Evolutionary conservation across 768 basidiomycete species (phyloP).

Genomic region (Amanita pseudoporphyria): DNA sequence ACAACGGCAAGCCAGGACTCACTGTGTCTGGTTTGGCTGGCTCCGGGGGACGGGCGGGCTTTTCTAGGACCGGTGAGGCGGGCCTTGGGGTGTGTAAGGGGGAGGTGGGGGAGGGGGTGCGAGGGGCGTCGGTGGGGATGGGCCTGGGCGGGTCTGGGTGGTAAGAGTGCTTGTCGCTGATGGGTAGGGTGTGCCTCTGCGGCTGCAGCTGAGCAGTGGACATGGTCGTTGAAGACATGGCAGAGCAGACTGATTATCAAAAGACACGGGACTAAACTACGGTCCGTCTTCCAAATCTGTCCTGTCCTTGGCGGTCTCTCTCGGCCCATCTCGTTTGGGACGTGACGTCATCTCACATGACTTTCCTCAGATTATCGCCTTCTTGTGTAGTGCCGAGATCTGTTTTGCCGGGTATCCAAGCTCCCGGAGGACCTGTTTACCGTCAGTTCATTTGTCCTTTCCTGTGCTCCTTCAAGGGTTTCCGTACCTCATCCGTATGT

Average conservation of each 20-base stretch:
- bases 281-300: slow-evolving; percentile 14
- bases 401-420: slow-evolving; percentile 25
- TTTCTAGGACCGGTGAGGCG: background rate
- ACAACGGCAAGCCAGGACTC: background rate
- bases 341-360: slow-evolving; percentile 12
- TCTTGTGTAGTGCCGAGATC: slow-evolving; percentile 33
- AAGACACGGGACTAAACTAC: slow-evolving; percentile 11
- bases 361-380: slow-evolving; percentile 23
- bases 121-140: slow-evolving; percentile 4
- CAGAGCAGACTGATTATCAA: slow-evolving; percentile 16
- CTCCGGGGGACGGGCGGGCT: background rate
- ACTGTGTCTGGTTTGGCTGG: background rate
- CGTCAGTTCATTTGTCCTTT: background rate
- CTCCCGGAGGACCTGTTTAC: slow-evolving; percentile 30
- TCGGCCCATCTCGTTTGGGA: slow-evolving; percentile 6
- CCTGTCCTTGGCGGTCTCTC: slow-evolving; percentile 3
- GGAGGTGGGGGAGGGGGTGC: slow-evolving; percentile 5
- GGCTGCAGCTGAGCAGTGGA: slow-evolving; percentile 6
- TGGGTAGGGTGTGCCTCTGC: background rate
- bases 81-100: background rate
- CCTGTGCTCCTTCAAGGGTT: background rate
- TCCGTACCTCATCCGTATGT: slow-evolving; percentile 64
- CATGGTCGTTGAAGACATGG: slow-evolving; percentile 8
- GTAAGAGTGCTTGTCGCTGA: slow-evolving; percentile 7
- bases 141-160: background rate